These are phyloP conservation scores for Populus tremula DNA, from an alignment of 345 rosid genomes.

Conservation along the genomic window DNA sequence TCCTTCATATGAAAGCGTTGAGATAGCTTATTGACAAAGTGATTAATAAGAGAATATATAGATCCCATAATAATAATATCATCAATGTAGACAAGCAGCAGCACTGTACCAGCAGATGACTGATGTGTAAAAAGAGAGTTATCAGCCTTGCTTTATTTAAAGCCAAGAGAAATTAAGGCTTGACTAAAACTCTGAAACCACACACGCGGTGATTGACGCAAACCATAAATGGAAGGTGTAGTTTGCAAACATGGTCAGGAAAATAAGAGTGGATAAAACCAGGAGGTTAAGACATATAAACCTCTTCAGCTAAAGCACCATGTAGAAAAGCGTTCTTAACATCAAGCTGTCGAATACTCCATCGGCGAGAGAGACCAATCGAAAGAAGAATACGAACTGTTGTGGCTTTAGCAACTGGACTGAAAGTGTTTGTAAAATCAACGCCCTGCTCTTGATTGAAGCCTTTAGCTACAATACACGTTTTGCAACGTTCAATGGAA, in stretches of 20 bases:
- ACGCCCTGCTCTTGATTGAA: too few species aligned
- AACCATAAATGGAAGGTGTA: not conserved
- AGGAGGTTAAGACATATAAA: not conserved
- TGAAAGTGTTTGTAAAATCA: too few species aligned
- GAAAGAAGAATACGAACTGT: too few species aligned
- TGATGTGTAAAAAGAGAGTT: not conserved
- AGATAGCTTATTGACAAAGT: not conserved
- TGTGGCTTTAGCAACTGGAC: too few species aligned
- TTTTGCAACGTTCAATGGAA: too few species aligned
- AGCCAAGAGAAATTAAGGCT: not conserved
- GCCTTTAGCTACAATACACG: too few species aligned
- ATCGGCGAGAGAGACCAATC: too few species aligned
- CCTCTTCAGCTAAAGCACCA: not conserved
- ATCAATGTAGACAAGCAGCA: not conserved
- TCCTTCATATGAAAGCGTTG: not conserved
- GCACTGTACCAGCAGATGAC: fast-evolving
- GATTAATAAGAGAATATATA: not conserved
- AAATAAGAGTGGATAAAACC: not conserved
- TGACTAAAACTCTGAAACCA: not conserved
- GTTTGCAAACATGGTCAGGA: not conserved
- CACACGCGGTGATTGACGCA: not conserved
- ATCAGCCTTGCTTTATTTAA: not conserved
- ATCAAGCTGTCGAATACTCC: too few species aligned
- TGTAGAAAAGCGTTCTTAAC: too few species aligned
- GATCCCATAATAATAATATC: not conserved